Evolutionary conservation across 176 grass and related monocot species (phyloP).

Genomic region (Oryza coarctata): DNA sequence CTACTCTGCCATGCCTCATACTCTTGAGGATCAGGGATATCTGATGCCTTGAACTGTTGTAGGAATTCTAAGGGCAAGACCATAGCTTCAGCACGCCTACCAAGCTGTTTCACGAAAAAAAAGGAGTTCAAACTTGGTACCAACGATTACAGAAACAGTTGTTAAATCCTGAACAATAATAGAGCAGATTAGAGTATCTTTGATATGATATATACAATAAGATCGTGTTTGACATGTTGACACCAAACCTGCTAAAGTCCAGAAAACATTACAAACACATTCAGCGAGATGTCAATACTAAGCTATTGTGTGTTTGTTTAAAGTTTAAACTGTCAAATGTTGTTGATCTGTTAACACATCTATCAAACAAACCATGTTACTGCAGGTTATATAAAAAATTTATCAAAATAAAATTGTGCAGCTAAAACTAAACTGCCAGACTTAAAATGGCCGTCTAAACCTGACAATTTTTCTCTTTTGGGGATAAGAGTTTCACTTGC

Average conservation of each 20-base stretch:
- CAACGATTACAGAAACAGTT: neutral
- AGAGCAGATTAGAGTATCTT: neutral
- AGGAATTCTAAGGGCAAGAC: constrained; percentile 94
- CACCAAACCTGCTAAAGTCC: constrained; percentile 5
- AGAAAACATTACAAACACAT: neutral
- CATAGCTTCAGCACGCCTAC: constrained; percentile 74
- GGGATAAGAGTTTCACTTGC: neutral
- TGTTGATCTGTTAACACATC: neutral
- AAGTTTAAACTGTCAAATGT: neutral
- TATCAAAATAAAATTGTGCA: neutral
- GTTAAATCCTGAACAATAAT: neutral
- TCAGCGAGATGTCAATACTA: neutral
- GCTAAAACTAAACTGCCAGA: neutral
- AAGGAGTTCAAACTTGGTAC: constrained; percentile 2
- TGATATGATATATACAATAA: neutral
- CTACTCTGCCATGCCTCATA: constrained; percentile 72
- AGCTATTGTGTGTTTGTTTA: neutral
- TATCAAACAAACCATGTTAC: constrained; percentile 14
- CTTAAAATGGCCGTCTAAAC: constrained; percentile 1
- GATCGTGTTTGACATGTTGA: constrained; percentile 12
- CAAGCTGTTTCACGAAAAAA: constrained; percentile 56
- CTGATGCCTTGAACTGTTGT: constrained; percentile 91
- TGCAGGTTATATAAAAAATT: neutral
- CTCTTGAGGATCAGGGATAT: constrained; percentile 81
- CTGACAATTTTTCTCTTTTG: neutral